A percentile compares a stretch with the other conserved stretches of the same genome.
Conservation (phyloP, 306 rosid genomes). For the Luffa aegyptiaca region DNA sequence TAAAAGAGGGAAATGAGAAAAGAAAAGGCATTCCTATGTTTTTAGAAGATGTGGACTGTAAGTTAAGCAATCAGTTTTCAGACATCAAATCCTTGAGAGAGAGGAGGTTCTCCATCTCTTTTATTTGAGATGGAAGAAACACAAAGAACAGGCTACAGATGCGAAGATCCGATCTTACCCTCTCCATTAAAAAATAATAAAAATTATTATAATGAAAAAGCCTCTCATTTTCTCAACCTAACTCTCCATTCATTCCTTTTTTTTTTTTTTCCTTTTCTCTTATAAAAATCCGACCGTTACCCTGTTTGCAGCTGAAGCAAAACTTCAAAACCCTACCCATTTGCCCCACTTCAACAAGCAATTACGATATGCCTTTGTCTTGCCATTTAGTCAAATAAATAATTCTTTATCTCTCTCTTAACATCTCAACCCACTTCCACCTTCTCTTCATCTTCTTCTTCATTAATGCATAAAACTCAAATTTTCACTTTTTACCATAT, state of each 20-base stretch:
- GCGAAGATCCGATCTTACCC: slow-evolving; percentile 9
- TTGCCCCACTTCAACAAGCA: background rate
- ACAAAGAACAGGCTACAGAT: background rate
- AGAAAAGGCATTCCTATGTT: background rate
- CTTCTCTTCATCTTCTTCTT: background rate
- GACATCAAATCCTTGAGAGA: slow-evolving; percentile 12
- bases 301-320: slow-evolving; percentile 32
- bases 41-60: slow-evolving; percentile 21
- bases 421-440: background rate
- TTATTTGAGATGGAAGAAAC: slow-evolving; percentile 23
- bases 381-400: background rate
- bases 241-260: slow-evolving; percentile 17
- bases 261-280: background rate
- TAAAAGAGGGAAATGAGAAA: background rate
- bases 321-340: slow-evolving; percentile 21
- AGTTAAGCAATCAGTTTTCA: slow-evolving; percentile 31
- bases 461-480: background rate
- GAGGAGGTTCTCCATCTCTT: slow-evolving; percentile 5
- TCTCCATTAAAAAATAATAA: background rate
- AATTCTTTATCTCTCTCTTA: background rate
- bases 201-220: background rate
- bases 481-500: background rate
- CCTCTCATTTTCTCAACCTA: slow-evolving; percentile 31
- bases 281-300: slow-evolving; percentile 30
- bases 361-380: background rate